Base-by-base conservation (phyloP, 2,329 filamentous ascomycete genomes). In the Didymellaceae sp. region DNA sequence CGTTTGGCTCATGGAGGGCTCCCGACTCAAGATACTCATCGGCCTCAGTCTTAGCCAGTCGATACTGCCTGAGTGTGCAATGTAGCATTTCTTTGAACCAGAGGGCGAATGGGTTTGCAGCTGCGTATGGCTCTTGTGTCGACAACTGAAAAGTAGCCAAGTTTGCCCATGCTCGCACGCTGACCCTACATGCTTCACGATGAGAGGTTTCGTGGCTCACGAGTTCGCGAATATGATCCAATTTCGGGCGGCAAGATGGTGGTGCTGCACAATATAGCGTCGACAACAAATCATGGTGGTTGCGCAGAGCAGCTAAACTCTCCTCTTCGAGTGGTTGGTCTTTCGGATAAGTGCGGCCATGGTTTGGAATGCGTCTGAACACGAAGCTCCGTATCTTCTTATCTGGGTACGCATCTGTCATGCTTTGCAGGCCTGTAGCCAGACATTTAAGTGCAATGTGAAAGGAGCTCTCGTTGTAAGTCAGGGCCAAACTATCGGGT, bases 241-340 rank as follows among this genome's bases (percentile, higher is more conserved):
- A 57, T 33, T 78, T 75, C 31, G 82, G 82, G n/a, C 83, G 76
- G 60, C 75, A 80, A 1, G 74, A 72, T 21, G 78, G 68, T 20
- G 83, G 82, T 28, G 80, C 79, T 32, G 78, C 78, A 74, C 78
- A 85, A 62, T 86, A 86, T 11, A 86, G 71, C 3, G 81, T 82
- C 45, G 80, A 82, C 0, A 86, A 74, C 13, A 86, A 73, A 59
- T 86, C 82, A 55, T 85, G 82, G 51, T 86, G 82, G 57, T 86
- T 86, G 38, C 82, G 78, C 35, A 86, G 69, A 1, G 83, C 82
- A 42, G 82, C 78, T 10, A 86, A 69, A 55, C 83, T 82, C 47
- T 78, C 75, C 44, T 79, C 75, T 22, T 74, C 75, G 11, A 86
- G 65, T 4, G 76, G 69, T 51, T 81, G 73, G 21, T 86, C 83